Evolutionary conservation across 2,329 filamentous ascomycete species (phyloP).

Genomic region (Ascochyta lentis): DNA sequence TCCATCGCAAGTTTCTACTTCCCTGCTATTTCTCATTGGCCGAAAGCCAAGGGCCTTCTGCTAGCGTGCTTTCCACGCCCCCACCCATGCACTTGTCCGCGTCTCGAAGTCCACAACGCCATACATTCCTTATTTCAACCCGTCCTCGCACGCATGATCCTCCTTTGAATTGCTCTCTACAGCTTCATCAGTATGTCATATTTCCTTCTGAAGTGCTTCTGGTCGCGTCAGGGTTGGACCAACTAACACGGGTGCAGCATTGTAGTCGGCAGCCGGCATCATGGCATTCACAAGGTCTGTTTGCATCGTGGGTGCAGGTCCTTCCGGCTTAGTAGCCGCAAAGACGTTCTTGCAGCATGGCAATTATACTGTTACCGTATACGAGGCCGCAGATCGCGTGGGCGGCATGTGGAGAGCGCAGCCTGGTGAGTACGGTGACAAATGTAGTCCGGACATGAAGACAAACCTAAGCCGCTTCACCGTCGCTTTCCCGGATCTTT

Average conservation of each 20-base stretch:
- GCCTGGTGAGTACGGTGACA: constrained; percentile 59
- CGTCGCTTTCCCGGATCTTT: constrained; percentile 67
- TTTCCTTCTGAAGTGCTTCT: neutral
- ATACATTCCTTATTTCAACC: neutral
- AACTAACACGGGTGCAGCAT: neutral
- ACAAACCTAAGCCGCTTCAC: constrained; percentile 81
- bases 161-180: neutral
- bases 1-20: neutral
- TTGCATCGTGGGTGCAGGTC: constrained; percentile 54
- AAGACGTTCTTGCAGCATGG: constrained; percentile 72
- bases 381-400: constrained; percentile 69
- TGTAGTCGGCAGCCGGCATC: neutral
- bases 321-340: constrained; percentile 54
- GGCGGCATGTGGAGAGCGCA: constrained; percentile 78
- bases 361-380: constrained; percentile 72
- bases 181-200: neutral
- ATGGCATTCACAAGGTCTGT: constrained; percentile 40
- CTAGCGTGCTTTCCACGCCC: constrained; percentile 22
- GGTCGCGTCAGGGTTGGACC: neutral
- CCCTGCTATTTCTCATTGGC: constrained; percentile 5
- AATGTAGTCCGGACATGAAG: constrained; percentile 65
- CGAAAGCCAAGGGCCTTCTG: constrained; percentile 19
- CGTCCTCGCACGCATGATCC: neutral
- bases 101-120: neutral
- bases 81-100: constrained; percentile 9